Evolutionary conservation across 2,329 filamentous ascomycete species (phyloP).

Genomic region (Endothia cerciana): DNA sequence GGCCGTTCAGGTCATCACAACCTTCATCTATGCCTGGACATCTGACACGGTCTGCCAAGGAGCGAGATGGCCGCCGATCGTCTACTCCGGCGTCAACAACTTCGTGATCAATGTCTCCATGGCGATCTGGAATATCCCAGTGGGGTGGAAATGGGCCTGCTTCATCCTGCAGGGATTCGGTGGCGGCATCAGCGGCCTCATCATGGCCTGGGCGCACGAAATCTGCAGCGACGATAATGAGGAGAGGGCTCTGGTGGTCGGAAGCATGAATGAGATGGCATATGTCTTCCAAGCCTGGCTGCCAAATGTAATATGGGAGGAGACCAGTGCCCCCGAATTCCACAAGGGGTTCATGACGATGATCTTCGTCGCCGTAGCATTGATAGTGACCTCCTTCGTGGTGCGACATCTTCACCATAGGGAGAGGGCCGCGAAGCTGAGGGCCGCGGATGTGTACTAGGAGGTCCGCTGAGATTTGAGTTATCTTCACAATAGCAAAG

Average conservation of each 20-base stretch:
- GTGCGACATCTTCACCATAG: conserved; percentile 15
- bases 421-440: conserved; percentile 8
- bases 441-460: conserved; percentile 4
- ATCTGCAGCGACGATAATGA: conserved; percentile 59
- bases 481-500: background rate
- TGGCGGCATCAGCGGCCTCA: conserved; percentile 50
- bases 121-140: conserved; percentile 49
- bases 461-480: background rate
- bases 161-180: conserved; percentile 60
- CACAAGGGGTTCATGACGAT: conserved; percentile 24
- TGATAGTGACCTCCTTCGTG: conserved; percentile 9
- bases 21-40: conserved; percentile 67
- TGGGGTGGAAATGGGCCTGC: conserved; percentile 65
- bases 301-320: conserved; percentile 68
- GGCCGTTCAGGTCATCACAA: conserved; percentile 59
- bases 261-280: conserved; percentile 69
- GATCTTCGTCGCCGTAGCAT: conserved; percentile 15
- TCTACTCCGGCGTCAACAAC: conserved; percentile 55
- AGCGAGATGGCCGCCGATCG: conserved; percentile 65
- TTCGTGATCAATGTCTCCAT: conserved; percentile 46
- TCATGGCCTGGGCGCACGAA: conserved; percentile 54
- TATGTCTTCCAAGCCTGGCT: conserved; percentile 73
- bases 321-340: conserved; percentile 58
- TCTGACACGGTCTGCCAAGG: conserved; percentile 65
- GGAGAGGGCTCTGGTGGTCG: conserved; percentile 68